These are phyloP conservation scores for Hyphodiscus hymeniophilus DNA, from an alignment of 495 filamentous ascomycete species.

Conservation along the genomic window DNA sequence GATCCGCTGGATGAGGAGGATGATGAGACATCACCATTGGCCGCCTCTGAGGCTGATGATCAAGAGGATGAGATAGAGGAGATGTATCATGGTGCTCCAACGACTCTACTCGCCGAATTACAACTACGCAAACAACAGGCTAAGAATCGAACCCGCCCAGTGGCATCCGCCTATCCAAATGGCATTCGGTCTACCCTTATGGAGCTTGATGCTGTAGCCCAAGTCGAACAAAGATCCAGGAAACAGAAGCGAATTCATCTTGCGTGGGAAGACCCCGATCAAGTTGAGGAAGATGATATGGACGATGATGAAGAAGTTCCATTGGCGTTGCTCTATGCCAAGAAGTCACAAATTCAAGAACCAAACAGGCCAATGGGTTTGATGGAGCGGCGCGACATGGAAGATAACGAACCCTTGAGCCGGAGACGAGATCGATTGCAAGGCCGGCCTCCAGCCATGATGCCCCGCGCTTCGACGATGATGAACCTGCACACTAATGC, in stretches of 20 bases:
- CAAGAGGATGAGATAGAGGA: conserved; percentile 22
- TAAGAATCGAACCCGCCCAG: conserved; percentile 63
- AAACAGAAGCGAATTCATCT: conserved; percentile 68
- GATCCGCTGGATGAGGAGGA: conserved; percentile 30
- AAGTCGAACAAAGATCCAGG: conserved; percentile 71
- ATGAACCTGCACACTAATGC: conserved; percentile 27
- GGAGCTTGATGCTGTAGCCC: conserved; percentile 82
- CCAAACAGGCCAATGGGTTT: conserved; percentile 67
- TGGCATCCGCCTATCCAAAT: conserved; percentile 55
- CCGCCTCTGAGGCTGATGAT: conserved; percentile 9
- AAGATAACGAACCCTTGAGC: conserved; percentile 88
- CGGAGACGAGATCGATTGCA: conserved; percentile 67
- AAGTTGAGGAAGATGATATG: conserved; percentile 41
- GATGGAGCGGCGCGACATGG: conserved; percentile 74
- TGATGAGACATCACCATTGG: conserved; percentile 5
- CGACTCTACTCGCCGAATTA: conserved; percentile 85
- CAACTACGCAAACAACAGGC: conserved; percentile 82
- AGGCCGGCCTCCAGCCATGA: conserved; percentile 30
- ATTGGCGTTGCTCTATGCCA: conserved; percentile 68
- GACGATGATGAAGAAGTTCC: conserved; percentile 68
- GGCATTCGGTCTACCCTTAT: conserved; percentile 86
- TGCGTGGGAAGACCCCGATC: conserved; percentile 75
- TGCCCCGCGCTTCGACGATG: conserved; percentile 21
- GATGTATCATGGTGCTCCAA: conserved; percentile 61
- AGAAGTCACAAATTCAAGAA: conserved; percentile 46